These are phyloP conservation scores for Fusarium palustre DNA, from an alignment of 2,329 filamentous ascomycete genomes.

Conservation along the genomic window DNA sequence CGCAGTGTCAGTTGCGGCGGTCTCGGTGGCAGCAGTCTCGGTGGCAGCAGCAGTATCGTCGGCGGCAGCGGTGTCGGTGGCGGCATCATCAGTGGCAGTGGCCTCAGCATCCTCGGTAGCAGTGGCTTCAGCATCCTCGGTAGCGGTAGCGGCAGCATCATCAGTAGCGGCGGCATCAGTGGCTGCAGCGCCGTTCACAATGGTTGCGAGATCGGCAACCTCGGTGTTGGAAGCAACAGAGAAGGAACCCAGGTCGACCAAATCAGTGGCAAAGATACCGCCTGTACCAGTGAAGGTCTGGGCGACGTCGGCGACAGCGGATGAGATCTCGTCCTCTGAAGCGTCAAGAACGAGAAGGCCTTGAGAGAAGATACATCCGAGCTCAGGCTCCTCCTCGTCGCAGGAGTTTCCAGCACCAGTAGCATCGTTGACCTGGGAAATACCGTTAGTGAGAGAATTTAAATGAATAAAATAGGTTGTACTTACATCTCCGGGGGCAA, in stretches of 20 bases:
- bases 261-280: slow-evolving; percentile 6
- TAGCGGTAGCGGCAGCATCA: neutral
- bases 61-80: neutral
- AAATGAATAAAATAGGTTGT: neutral
- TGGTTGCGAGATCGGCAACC: slow-evolving; percentile 15
- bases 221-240: neutral
- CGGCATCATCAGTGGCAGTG: neutral
- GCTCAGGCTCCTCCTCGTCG: slow-evolving; percentile 12
- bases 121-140: neutral
- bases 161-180: neutral
- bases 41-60: neutral
- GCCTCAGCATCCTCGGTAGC: too few relatives aligned
- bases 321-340: slow-evolving; percentile 11
- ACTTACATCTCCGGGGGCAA: slow-evolving; percentile 27
- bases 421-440: neutral
- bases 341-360: slow-evolving; percentile 11
- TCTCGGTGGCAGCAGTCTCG: neutral
- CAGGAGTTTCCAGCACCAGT: slow-evolving; percentile 19
- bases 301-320: neutral
- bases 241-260: neutral
- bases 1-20: neutral
- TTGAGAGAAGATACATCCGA: slow-evolving; percentile 16
- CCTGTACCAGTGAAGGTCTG: slow-evolving; percentile 21
- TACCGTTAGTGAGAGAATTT: neutral
- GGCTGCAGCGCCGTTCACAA: neutral